Conservation (phyloP, 2,329 filamentous ascomycete genomes). For the Hypoxylon sp. region DNA sequence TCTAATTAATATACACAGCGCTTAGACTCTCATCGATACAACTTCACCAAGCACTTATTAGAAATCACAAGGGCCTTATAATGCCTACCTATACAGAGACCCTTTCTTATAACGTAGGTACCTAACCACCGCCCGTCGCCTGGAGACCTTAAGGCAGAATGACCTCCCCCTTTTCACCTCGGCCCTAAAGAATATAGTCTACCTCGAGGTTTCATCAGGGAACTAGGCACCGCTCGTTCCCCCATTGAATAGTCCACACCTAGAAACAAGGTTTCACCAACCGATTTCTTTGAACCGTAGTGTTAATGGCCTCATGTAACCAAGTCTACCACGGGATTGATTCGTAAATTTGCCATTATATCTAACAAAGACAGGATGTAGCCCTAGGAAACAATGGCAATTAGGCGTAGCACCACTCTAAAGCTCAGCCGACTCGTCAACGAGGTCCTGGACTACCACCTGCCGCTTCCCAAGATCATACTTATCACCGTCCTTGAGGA, state of each 20-base stretch:
- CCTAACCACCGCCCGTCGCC: too few relatives aligned
- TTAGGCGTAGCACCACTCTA: background rate
- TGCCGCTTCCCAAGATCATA: slow-evolving; percentile 50
- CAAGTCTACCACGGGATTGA: background rate
- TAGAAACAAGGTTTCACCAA: background rate
- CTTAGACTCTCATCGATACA: too few relatives aligned
- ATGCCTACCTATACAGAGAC: too few relatives aligned
- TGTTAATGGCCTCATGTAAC: background rate
- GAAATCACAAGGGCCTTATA: too few relatives aligned
- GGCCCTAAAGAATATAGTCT: background rate
- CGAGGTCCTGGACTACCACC: slow-evolving; percentile 41
- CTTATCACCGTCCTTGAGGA: slow-evolving; percentile 49
- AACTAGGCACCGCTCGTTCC: background rate
- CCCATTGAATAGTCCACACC: background rate
- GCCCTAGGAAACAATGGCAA: background rate
- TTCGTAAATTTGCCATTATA: background rate
- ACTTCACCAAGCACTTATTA: too few relatives aligned
- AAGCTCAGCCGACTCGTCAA: background rate
- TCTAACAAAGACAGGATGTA: background rate
- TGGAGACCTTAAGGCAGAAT: background rate
- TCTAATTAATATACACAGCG: too few relatives aligned
- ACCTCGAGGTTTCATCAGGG: background rate
- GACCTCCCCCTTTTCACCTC: background rate
- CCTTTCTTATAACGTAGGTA: background rate
- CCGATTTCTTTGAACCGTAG: background rate